Evolutionary conservation across 139 green algal genomes (phyloP), one percentile per base, ranked within the genome.

Genomic region (Pseudopediastrum boryanum): DNA sequence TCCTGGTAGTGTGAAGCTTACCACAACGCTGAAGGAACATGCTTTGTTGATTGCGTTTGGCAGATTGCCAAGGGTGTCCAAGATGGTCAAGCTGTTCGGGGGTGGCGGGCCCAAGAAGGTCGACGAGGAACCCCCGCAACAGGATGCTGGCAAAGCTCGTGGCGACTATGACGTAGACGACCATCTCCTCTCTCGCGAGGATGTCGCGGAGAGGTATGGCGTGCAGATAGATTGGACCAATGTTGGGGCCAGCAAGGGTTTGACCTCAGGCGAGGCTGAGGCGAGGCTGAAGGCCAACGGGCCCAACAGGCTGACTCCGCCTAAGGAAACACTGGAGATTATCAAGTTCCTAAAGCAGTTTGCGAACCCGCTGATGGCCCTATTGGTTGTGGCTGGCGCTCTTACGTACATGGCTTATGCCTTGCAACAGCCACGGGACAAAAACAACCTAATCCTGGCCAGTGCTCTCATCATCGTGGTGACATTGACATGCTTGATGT

Each of bases 341-440:
- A 51, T 87, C 62, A 84, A 87, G 71, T 87, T 84, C 54, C 71
- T 87, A 33, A 46, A 46, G 61, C 82, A 86, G 82, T 83, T 83
- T 71, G 73, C 70, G 38, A 86, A 86, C 67, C 82, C 82, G 1
- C 50, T 86, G 27, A 79, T 86, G 71, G 68, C 66, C 13, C 70
- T 86, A 62, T 61, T 86, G 61, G 44, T 86, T 41, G 61, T 86
- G 5, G 82, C 82, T 19, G 82, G 76, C 52, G 68, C 41, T 6
- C 48, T 86, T 19, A 81, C 75, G 9, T 86, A 75, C 51, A 82
- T 86, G 82, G 82, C 82, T 13, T 85, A 85, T 50, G 71, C 9
- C 0, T 8, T 76, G 21, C 82, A 86, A 42, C 50, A 51, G 3
- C 75, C 76, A 2, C 43, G 62, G 2, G 82, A 86, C 76, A 77